Percentiles rank a stretch among this genome's conserved stretches.
These are phyloP conservation scores for Fraxinus pennsylvanica DNA, from an alignment of 257 asterid genomes.

Conservation along the genomic window DNA sequence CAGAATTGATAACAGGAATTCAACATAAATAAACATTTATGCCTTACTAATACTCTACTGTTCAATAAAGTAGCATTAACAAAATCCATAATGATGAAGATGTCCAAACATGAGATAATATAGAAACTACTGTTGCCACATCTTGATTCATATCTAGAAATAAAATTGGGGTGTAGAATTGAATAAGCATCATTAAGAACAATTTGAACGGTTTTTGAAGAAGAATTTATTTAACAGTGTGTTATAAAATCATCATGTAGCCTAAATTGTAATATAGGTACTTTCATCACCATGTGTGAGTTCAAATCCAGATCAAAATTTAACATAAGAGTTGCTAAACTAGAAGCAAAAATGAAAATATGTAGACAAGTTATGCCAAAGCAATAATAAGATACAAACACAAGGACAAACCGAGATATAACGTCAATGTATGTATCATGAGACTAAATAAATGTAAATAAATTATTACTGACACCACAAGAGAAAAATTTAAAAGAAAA, in stretches of 20 bases:
- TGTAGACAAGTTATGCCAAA: background rate
- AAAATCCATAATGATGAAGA: background rate
- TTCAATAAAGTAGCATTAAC: too few relatives aligned
- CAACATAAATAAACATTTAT: too few relatives aligned
- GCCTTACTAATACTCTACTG: too few relatives aligned
- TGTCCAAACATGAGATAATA: background rate
- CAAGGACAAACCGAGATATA: background rate
- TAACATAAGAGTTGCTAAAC: background rate
- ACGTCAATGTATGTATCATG: background rate
- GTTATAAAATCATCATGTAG: background rate
- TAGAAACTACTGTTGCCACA: background rate
- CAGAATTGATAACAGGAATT: background rate
- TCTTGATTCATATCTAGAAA: background rate
- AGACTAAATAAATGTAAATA: background rate
- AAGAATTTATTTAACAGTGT: background rate
- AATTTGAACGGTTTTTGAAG: background rate
- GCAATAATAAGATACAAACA: background rate
- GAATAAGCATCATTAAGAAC: too few relatives aligned
- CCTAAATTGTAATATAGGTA: background rate
- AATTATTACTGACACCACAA: background rate
- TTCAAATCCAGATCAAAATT: background rate
- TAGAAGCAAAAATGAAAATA: background rate
- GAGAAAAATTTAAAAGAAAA: background rate
- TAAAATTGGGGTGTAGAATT: background rate
- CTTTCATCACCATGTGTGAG: background rate